Base-by-base conservation (phyloP, 2,329 filamentous ascomycete genomes). In the Aspergillus sp. region DNA sequence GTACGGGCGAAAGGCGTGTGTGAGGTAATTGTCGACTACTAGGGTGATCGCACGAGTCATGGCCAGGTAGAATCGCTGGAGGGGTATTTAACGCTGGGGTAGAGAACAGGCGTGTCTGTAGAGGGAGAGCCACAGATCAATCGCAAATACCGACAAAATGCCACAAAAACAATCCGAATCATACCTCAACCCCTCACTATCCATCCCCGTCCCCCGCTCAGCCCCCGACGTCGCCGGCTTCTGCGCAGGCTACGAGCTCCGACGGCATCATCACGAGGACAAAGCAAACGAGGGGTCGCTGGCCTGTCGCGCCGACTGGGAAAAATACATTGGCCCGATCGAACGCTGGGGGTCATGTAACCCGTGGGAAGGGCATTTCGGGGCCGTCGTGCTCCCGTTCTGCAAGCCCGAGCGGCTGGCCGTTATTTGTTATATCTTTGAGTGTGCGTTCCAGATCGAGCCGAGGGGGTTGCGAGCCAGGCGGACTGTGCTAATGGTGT, bases 271-370 rank as follows among this genome's bases (percentile, higher is more conserved):
- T 5, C 45, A 50, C 38, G 66, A 67, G 38, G 48, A 62, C 11
- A 55, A 60, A 19, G 66, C 66, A 31, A 64, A 66, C 22, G 47
- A 60, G 15, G 64, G 66, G 3, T 66, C 60, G 5, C 50, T 53
- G 1, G 52, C 58, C 13, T 62, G 58, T 19, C 62, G 64, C 13
- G 53, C 49, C 17, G 64, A 67, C 48, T 66, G 66, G 66, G 54
- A 54, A 17, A 59, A 28, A 17, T 66, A 63, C 25, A 66, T 67
- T 30, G 66, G 66, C 4, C 64, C 60, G 17, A 64, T 66, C 13
- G 64, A 65, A 54, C 60, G 66, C 9, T 67, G 66, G 66, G 64
- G 64, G 15, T 63, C 53, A 41, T 63, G 64, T 23, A 66, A 67
- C 31, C 62, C 62, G 0, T 66, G 54, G 51, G 62, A 67, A 3